Evolutionary conservation across 164 flowering plant genomes (phyloP), one percentile per base, ranked within the genome.

Genomic region (Magnolia kwangsiensis): DNA sequence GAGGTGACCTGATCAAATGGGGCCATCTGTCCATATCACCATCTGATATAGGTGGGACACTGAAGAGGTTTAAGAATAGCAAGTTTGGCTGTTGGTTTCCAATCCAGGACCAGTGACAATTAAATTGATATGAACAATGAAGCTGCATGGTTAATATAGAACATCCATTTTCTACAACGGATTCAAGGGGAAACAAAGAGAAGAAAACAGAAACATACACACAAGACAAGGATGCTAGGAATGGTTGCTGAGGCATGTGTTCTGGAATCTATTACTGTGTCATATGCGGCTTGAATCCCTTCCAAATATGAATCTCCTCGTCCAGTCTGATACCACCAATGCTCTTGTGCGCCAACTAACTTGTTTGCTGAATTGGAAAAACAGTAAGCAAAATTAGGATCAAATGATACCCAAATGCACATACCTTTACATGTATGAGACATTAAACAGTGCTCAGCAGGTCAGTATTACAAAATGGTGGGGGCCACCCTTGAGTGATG

Each of bases 261-360:
- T 20, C 16, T 11, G 23, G 24, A 16, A 65, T 1, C 9, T 65
- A 59, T 51, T 45, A 18, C 21, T 67, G 69, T 67, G 70, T 91
- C 83, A 94, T 51, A 93, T 90, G 50, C 91, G 84, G 77, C 98
- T 93, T 0, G 97, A 92, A 76, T 95, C 98, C 78, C 98, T 88
- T 29, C 98, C 98, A 50, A 93, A 95, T 49, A 91, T 76, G 76
- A 83, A 92, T 21, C 91, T 79, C 78, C 92, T 89, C 51, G 85
- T 80, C 98, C 98, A 93, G 72, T 95, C 98, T 9, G 89, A 82
- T 29, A 93, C 78, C 67, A 95, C 98, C 77, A 91, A 74, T 20
- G 78, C 72, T 83, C 98, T 87, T 24, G 98, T 93, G 27, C 97
- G 91, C 98, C 98, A 93, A 82, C 98, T 92, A 8, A 95, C 98